Evolutionary conservation across 2,329 filamentous ascomycete genomes (phyloP).

Genomic region (Botrytis cinerea): DNA sequence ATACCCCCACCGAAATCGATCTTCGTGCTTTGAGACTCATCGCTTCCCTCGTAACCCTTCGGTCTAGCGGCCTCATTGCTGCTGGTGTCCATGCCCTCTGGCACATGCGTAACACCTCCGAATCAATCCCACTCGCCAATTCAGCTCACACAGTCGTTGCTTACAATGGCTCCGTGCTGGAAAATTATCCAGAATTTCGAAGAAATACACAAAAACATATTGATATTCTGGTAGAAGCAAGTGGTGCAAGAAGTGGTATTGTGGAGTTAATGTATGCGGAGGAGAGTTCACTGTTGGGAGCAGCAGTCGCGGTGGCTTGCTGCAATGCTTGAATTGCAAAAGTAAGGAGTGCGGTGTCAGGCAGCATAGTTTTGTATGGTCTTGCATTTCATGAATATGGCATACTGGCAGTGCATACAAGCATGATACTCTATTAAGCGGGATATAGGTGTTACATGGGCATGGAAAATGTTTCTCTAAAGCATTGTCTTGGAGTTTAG

Average conservation of each 20-base stretch:
- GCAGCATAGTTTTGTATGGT: not conserved
- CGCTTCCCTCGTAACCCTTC: constrained; percentile 56
- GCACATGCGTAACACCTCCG: constrained; percentile 50
- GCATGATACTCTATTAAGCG: not conserved
- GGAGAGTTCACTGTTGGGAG: constrained; percentile 74
- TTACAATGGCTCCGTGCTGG: constrained; percentile 78
- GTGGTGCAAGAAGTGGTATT: constrained; percentile 45
- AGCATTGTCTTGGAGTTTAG: not conserved
- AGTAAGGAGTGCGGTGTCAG: not conserved
- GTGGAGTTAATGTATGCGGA: constrained; percentile 68
- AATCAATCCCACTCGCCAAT: constrained; percentile 42
- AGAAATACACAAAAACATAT: constrained; percentile 63
- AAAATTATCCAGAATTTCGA: constrained; percentile 72
- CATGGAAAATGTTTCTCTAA: not conserved
- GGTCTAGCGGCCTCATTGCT: constrained; percentile 61
- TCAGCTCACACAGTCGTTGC: constrained; percentile 61
- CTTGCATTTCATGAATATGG: not conserved
- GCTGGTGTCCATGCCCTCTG: constrained; percentile 61
- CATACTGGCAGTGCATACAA: not conserved
- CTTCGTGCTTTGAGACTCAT: constrained; percentile 55
- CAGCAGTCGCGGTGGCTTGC: constrained; percentile 67
- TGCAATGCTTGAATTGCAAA: constrained; percentile 26
- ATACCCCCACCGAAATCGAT: constrained; percentile 50
- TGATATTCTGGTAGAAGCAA: constrained; percentile 55
- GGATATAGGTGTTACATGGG: not conserved